Evolutionary conservation across 2,329 filamentous ascomycete species (phyloP), one percentile per base, ranked within the genome.

Genomic region (Leptographium wingfieldii): DNA sequence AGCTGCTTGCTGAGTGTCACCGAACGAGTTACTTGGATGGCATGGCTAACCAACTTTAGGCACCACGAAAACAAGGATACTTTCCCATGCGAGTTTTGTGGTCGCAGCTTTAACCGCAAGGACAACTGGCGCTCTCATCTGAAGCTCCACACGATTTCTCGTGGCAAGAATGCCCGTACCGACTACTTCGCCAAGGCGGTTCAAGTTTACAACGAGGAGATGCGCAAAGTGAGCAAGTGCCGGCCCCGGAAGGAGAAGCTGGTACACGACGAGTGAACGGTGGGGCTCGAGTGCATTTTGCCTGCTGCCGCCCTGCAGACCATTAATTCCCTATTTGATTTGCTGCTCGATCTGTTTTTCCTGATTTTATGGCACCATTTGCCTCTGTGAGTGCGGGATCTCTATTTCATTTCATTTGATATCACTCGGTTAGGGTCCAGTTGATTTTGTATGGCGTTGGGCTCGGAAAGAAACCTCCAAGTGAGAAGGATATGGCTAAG

Each of bases 51-150:
- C 22, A 35, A 35, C 10, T 35, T 11, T 10, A 10, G 31, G 12
- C 63, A 65, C 61, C 70, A 69, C 51, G 65, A 67, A 43, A 69
- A 71, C 57, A 63, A 65, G 19, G 64, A 65, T 1, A 51, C 49
- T 9, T 73, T 72, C 65, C 68, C 67, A 0, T 77, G 75, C 67
- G 69, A 73, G 58, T 77, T 73, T 65, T 77, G 75, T 57, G 69
- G 69, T 51, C 70, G 68, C 60, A 60, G 54, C 1, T 71, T 73
- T 66, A 73, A 73, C 66, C 70, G 73, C 31, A 66, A 59, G 31
- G 74, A 76, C 60, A 76, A 76, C 67, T 72, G 68, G 63, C 66
- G 68, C 1, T 65, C 68, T 27, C 73, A 76, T 59, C 65, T 75
- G n/a, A 65, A 63, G n/a, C 67, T 74, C 3, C 73, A 76, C 63